These are phyloP conservation scores for Trichoderma oligosporum DNA, from an alignment of 2,329 filamentous ascomycete species.

Conservation along the genomic window DNA sequence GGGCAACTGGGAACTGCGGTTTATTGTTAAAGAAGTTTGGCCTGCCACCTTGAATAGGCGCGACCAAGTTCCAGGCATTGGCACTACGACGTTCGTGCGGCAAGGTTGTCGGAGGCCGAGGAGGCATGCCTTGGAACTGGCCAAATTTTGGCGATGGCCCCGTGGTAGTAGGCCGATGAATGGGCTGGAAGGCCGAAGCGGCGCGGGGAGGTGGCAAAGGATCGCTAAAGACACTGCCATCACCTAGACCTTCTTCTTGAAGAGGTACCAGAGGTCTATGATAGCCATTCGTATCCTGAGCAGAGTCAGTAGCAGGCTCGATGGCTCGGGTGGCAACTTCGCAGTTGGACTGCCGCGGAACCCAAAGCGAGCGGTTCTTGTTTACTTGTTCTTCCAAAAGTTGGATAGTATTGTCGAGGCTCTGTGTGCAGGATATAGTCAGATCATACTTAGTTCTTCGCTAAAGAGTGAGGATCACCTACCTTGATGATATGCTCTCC, in stretches of 20 bases:
- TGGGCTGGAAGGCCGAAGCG: slow-evolving; percentile 28
- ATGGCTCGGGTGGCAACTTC: slow-evolving; percentile 32
- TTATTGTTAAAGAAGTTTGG: slow-evolving; percentile 22
- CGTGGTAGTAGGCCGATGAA: slow-evolving; percentile 21
- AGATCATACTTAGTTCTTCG: background rate
- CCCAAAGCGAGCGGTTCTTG: slow-evolving; percentile 35
- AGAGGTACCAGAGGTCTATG: slow-evolving; percentile 27
- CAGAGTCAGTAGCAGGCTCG: slow-evolving; percentile 29
- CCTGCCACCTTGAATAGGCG: slow-evolving; percentile 21
- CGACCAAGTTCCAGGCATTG: slow-evolving; percentile 26
- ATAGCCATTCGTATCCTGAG: slow-evolving; percentile 28
- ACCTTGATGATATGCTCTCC: slow-evolving; percentile 34
- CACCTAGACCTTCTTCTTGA: background rate
- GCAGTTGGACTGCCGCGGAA: slow-evolving; percentile 34
- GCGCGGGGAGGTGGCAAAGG: slow-evolving; percentile 23
- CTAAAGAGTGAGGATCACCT: background rate
- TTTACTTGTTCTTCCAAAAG: slow-evolving; percentile 38
- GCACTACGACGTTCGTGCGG: slow-evolving; percentile 27
- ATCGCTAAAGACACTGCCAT: slow-evolving; percentile 3
- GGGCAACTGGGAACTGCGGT: slow-evolving; percentile 7
- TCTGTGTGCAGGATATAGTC: slow-evolving; percentile 22
- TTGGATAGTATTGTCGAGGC: slow-evolving; percentile 33
- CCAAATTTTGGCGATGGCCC: slow-evolving; percentile 32
- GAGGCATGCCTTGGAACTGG: slow-evolving; percentile 29
- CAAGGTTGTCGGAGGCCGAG: slow-evolving; percentile 29